phyloP scores from a whole-genome alignment of 2,329 filamentous ascomycete genomes.

The Pyricularia grisea region DNA sequence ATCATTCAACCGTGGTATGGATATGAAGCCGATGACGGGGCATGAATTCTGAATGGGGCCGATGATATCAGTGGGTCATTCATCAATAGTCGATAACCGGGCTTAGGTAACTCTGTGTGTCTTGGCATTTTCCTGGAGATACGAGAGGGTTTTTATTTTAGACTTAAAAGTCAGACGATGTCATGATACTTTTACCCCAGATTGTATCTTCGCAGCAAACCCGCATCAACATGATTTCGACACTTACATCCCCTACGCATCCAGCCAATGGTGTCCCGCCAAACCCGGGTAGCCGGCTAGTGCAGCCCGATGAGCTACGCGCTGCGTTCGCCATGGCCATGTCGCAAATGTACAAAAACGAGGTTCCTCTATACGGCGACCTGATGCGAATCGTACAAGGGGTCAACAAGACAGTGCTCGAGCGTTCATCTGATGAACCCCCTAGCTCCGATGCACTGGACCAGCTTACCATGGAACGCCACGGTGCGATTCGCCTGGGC shows the following conservation, averaged over 20 bases:
- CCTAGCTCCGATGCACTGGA: not conserved
- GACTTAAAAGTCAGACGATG: too few species aligned
- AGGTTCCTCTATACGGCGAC: slow-evolving; percentile 1
- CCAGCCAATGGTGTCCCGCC: not conserved
- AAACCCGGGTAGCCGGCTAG: not conserved
- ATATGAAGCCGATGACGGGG: too few species aligned
- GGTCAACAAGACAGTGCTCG: not conserved
- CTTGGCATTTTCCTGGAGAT: too few species aligned
- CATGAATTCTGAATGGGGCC: too few species aligned
- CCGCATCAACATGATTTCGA: not conserved
- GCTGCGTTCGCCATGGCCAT: not conserved
- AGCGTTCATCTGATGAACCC: not conserved
- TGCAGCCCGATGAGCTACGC: not conserved
- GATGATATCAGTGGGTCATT: too few species aligned
- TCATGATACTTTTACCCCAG: not conserved
- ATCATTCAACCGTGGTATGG: too few species aligned
- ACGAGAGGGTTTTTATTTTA: too few species aligned
- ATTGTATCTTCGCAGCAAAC: not conserved
- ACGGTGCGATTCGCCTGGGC: slow-evolving; percentile 40
- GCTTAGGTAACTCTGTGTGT: too few species aligned
- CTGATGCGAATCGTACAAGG: not conserved
- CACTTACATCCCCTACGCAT: not conserved
- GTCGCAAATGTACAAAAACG: slow-evolving; percentile 2
- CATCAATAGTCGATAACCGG: too few species aligned
- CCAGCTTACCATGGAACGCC: slow-evolving; percentile 14